A percentile compares a stretch with the other conserved stretches of the same genome.
Conservation (phyloP, 2,329 filamentous ascomycete species). For the Botryotinia calthae region DNA sequence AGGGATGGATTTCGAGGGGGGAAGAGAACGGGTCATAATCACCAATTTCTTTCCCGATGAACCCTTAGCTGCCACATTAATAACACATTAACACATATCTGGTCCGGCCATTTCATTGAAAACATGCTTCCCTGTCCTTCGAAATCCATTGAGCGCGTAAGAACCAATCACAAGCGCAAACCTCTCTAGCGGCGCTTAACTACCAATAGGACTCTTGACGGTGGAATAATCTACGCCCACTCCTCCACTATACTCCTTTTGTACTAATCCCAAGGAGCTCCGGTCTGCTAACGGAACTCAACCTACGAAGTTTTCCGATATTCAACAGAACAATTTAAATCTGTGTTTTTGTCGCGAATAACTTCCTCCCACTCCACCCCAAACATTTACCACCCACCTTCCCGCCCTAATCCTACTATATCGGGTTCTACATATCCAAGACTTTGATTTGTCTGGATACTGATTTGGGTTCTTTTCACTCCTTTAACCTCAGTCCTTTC, state of each 20-base stretch:
- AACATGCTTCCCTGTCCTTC: neutral
- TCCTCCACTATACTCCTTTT: neutral
- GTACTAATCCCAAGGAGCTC: constrained; percentile 8
- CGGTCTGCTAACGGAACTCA: constrained; percentile 15
- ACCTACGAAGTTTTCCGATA: constrained; percentile 27
- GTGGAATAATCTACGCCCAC: neutral
- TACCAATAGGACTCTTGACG: neutral
- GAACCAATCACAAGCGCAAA: neutral
- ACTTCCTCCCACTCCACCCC: constrained; percentile 21
- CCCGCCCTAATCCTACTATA: constrained; percentile 15
- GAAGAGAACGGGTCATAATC: neutral
- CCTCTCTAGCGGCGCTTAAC: neutral
- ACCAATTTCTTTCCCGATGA: constrained; percentile 4
- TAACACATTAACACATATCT: constrained; percentile 13
- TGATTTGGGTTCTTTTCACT: constrained; percentile 22
- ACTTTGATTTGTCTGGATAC: constrained; percentile 32
- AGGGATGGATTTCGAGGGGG: constrained; percentile 1
- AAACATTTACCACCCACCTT: constrained; percentile 1
- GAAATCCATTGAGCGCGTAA: neutral
- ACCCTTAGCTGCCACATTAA: constrained; percentile 12
- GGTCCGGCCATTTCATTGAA: constrained; percentile 1
- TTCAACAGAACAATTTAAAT: constrained; percentile 28
- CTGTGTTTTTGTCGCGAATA: constrained; percentile 22
- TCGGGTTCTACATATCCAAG: constrained; percentile 29
- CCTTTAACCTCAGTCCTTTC: constrained; percentile 26